A percentile compares a stretch with the other conserved stretches of the same genome.
phyloP scores from a whole-genome alignment of 2,329 filamentous ascomycete species.

The Fonsecaea multimorphosa region DNA sequence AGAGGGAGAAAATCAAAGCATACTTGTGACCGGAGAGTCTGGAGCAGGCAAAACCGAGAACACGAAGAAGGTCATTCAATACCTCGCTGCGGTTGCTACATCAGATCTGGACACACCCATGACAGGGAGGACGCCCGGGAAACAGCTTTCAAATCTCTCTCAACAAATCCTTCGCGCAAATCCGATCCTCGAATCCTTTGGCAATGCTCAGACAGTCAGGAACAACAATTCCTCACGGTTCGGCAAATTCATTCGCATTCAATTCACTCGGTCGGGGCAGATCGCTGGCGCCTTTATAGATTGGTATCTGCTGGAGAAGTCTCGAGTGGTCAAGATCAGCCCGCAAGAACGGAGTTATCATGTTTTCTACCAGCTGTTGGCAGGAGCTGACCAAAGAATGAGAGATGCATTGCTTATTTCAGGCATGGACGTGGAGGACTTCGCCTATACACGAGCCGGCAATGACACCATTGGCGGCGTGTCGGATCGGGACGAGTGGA shows the following conservation, averaged over 20 bases:
- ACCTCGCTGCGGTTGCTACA: constrained; percentile 90
- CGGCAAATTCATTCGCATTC: constrained; percentile 97
- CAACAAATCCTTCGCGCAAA: constrained; percentile 96
- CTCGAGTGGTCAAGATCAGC: constrained; percentile 90
- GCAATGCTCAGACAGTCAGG: constrained; percentile 94
- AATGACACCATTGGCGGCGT: constrained; percentile 91
- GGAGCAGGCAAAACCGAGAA: constrained; percentile 99
- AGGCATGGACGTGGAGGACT: constrained; percentile 78
- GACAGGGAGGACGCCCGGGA: constrained; percentile 62
- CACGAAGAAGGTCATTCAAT: constrained; percentile 99
- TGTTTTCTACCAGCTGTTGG: constrained; percentile 93
- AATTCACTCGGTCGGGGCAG: constrained; percentile 84
- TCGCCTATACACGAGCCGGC: constrained; percentile 87
- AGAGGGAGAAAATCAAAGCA: constrained; percentile 95
- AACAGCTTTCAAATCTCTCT: constrained; percentile 81
- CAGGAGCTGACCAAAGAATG: constrained; percentile 75
- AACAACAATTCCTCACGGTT: constrained; percentile 99
- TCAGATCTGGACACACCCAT: constrained; percentile 69
- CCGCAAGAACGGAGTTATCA: constrained; percentile 93
- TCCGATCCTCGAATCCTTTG: constrained; percentile 96
- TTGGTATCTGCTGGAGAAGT: constrained; percentile 98
- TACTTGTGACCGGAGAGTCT: constrained; percentile 96
- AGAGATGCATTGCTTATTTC: constrained; percentile 79
- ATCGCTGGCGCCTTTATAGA: constrained; percentile 97
- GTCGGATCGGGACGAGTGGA: constrained; percentile 91